These are phyloP conservation scores for Xylariaceae sp. DNA, from an alignment of 2,329 filamentous ascomycete genomes.

Conservation along the genomic window DNA sequence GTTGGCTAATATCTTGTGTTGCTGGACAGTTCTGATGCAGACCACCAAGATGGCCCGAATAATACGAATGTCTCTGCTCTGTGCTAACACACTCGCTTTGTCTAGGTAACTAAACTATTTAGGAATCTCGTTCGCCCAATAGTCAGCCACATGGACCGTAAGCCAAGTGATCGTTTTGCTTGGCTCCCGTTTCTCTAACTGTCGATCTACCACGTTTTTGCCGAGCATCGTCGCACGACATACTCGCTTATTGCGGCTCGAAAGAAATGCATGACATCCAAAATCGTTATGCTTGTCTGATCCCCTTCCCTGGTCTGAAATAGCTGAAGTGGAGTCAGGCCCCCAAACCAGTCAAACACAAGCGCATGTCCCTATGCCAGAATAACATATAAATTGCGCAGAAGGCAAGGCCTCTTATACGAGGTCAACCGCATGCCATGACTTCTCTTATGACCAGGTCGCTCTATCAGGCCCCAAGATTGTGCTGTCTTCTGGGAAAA, in stretches of 20 bases:
- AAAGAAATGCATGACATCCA: conserved; percentile 28
- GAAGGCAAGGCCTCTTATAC: conserved; percentile 21
- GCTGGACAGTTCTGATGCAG: not conserved
- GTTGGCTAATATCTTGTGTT: not conserved
- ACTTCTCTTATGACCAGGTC: conserved; percentile 14
- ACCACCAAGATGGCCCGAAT: not conserved
- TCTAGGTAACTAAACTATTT: too few species aligned
- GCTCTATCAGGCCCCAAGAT: conserved; percentile 7
- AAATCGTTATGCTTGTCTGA: conserved; percentile 4
- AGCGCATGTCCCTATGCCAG: conserved; percentile 9
- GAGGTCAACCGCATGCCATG: conserved; percentile 19
- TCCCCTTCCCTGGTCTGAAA: conserved; percentile 19
- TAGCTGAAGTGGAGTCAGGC: conserved; percentile 19
- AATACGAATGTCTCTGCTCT: not conserved
- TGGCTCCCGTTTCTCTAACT: conserved; percentile 1
- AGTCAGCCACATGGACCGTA: not conserved
- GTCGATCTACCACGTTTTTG: conserved; percentile 27
- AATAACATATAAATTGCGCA: conserved; percentile 14
- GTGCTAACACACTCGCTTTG: too few species aligned
- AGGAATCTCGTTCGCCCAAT: too few species aligned
- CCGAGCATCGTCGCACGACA: conserved; percentile 26
- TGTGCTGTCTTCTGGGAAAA: not conserved
- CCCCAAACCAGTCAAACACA: conserved; percentile 20
- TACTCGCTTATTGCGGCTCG: conserved; percentile 32
- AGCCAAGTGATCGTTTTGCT: conserved; percentile 3